Evolutionary conservation across 1,284 basidiomycete genomes (phyloP), one percentile per base, ranked within the genome.

Genomic region (Sporisorium reilianum): DNA sequence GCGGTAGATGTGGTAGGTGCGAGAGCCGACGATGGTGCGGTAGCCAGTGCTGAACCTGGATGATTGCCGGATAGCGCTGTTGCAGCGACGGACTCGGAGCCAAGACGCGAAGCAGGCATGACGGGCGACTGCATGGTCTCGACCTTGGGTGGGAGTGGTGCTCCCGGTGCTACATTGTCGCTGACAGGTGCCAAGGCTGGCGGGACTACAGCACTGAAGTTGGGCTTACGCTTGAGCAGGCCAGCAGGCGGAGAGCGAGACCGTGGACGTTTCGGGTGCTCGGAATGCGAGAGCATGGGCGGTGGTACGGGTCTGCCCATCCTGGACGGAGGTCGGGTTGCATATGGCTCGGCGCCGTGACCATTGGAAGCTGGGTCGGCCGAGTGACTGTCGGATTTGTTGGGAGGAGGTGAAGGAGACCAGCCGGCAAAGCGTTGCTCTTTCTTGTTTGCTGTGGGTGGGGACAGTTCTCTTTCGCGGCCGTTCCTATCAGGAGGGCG

Each of bases 221-320:
- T 70, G 56, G 67, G 28, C 51, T 75, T 75, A 40, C 72, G 66
- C 46, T 67, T 75, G 48, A 75, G 64, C 38, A 75, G 25, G 12
- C 67, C 72, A 23, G 72, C 59, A 1, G 72, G 72, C 0, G 72
- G 72, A 23, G 72, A 75, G n/a, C 44, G 72, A 16, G 72, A 75
- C 3, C 60, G 55, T 9, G 67, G 53, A 2, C 72, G 67, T 46
- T 70, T 75, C 32, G 40, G 40, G 18, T 23, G 30, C 9, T 69
- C 61, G 5, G 40, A 28, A 16, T 61, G 60, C 22, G 61, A 57
- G 41, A 70, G 58, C 3, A 50, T 26, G 1, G 62, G 67, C 3
- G 62, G 53, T 22, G 67, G 62, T 57, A 55, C 61, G 40, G 32
- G 40, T 25, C 67, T 22, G 20, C 67, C 67, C 62, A 70, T 70